Conservation (phyloP, 2,329 filamentous ascomycete genomes). For the Pseudogymnoascus verrucosus region DNA sequence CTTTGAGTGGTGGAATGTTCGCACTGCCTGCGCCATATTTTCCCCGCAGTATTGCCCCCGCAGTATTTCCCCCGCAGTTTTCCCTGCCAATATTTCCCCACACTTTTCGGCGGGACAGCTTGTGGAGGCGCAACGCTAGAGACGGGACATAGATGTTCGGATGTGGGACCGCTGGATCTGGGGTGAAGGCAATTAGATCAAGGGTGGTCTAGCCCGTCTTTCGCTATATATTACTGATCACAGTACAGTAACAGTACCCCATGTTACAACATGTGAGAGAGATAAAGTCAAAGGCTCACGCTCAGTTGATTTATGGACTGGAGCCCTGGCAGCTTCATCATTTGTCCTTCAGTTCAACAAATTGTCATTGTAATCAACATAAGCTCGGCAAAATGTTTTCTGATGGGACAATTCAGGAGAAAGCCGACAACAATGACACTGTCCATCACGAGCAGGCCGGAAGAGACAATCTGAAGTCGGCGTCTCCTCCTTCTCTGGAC, state of each 20-base stretch:
- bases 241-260: neutral
- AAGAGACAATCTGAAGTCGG: conserved; percentile 50
- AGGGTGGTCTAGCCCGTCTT: neutral
- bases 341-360: neutral
- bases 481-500: neutral
- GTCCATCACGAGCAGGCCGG: conserved; percentile 29
- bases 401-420: neutral
- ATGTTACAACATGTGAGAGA: neutral
- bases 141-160: neutral
- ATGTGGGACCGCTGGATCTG: neutral
- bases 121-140: neutral
- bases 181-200: neutral
- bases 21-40: too few species aligned
- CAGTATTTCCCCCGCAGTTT: neutral
- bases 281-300: neutral
- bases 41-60: neutral
- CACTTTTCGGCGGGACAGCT: neutral
- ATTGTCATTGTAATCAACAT: neutral
- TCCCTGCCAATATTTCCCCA: neutral
- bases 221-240: neutral
- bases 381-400: neutral
- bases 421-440: neutral
- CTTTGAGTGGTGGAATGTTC: too few species aligned
- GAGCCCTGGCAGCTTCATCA: neutral
- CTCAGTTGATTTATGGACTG: neutral